These are phyloP conservation scores for Aspergillus glaucus DNA, from an alignment of 2,329 filamentous ascomycete genomes.

Conservation along the genomic window DNA sequence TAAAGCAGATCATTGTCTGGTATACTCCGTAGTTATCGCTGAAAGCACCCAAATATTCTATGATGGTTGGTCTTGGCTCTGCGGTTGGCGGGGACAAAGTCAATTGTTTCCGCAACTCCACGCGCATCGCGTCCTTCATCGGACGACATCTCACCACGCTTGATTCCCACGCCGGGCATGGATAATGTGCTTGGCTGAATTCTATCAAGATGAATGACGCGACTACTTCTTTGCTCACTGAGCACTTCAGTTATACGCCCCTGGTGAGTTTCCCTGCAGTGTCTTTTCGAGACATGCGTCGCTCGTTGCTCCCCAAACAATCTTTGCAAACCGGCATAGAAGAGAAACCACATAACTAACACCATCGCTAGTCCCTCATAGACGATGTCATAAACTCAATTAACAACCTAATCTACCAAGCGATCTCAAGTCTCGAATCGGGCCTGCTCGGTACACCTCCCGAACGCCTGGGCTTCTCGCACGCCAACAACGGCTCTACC, in stretches of 20 bases:
- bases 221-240: conserved; percentile 66
- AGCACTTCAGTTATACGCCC: conserved; percentile 92
- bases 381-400: conserved; percentile 98
- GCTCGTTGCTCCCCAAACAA: background rate
- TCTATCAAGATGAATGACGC: conserved; percentile 37
- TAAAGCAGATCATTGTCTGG: no score
- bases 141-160: background rate
- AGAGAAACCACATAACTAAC: background rate
- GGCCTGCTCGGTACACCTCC: conserved; percentile 71
- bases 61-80: no score
- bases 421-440: conserved; percentile 78
- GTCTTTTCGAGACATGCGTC: background rate
- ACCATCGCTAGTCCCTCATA: conserved; percentile 64
- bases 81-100: no score
- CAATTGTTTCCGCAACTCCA: conserved; percentile 2
- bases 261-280: conserved; percentile 54
- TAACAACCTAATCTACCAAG: conserved; percentile 87
- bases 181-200: background rate
- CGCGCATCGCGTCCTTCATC: conserved; percentile 14
- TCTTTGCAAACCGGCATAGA: background rate
- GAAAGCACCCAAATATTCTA: no score
- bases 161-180: conserved; percentile 4
- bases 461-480: conserved; percentile 70
- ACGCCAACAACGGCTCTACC: conserved; percentile 41
- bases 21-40: no score